A percentile compares a stretch with the other conserved stretches of the same genome.
These are phyloP conservation scores for Austroboletus niveus DNA, from an alignment of 1,284 basidiomycete species.

Conservation along the genomic window DNA sequence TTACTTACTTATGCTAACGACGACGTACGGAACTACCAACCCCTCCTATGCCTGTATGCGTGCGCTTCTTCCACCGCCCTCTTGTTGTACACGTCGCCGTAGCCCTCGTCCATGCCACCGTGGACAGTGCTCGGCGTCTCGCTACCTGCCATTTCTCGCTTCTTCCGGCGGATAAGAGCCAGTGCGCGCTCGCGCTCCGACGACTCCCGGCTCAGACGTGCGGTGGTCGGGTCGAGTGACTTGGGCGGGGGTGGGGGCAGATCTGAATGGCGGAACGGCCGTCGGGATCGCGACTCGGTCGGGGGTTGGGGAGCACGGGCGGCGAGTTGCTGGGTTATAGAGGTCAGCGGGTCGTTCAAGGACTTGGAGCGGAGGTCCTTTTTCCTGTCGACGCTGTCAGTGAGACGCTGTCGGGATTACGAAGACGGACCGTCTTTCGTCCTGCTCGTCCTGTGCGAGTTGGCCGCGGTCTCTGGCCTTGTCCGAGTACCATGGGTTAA, in stretches of 20 bases:
- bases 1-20: no score
- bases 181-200: slow-evolving; percentile 70
- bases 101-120: slow-evolving; percentile 51
- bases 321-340: slow-evolving; percentile 65
- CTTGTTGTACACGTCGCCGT: slow-evolving; percentile 70
- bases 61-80: slow-evolving; percentile 71
- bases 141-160: slow-evolving; percentile 58
- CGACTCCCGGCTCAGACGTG: slow-evolving; percentile 65
- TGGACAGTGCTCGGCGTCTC: slow-evolving; percentile 69
- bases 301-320: slow-evolving; percentile 29
- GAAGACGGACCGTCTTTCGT: slow-evolving; percentile 19
- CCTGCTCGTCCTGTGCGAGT: slow-evolving; percentile 17
- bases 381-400: slow-evolving; percentile 39
- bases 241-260: slow-evolving; percentile 17
- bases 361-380: slow-evolving; percentile 64
- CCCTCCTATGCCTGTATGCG: slow-evolving; percentile 26
- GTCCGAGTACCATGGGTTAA: slow-evolving; percentile 74
- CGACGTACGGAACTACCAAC: slow-evolving; percentile 4
- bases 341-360: slow-evolving; percentile 66
- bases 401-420: neutral
- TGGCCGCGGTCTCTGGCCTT: slow-evolving; percentile 36
- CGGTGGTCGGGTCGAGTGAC: slow-evolving; percentile 41
- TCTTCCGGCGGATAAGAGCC: slow-evolving; percentile 62
- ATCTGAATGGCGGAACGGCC: slow-evolving; percentile 10
- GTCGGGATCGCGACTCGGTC: slow-evolving; percentile 3